Evolutionary conservation across 352 stramenopile genomes (phyloP), one percentile per base, ranked within the genome.

Genomic region (Ophiocytium majus): DNA sequence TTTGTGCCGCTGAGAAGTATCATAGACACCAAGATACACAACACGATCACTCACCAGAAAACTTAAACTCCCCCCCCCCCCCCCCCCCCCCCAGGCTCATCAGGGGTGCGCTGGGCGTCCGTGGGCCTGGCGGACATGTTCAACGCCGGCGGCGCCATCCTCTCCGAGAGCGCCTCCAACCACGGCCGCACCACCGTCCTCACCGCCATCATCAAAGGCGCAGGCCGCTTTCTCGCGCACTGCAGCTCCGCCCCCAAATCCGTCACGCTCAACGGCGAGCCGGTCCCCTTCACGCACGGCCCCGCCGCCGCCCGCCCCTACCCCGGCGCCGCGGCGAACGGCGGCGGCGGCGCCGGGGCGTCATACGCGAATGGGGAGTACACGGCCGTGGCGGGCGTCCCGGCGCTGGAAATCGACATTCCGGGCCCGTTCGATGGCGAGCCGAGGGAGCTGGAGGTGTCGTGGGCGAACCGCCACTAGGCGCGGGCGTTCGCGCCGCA

Each of bases 71-170:
- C n/a, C n/a, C n/a, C n/a, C n/a, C n/a, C n/a, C n/a, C n/a, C n/a
- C 43, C 14, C 14, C 43, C 5, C 43, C 43, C 43, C 43, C 43
- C 5, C 43, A 57, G 43, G 43, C 43, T 14, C 5, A 57, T 5
- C 43, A 14, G 43, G 43, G 5, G 63, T 75, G 63, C 63, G 63
- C 35, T 87, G 83, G 83, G 83, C 83, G 50, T 81, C 57, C 79
- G 79, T 87, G 23, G 83, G 83, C 19, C 43, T 85, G 14, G 63
- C 50, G 31, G 83, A 84, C 50, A 87, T 87, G 83, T 87, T 87
- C 83, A 87, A 87, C 81, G 64, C 83, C 19, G 83, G 83, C 14
- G 83, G 79, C 36, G 83, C 83, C 33, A 81, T 87, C 23, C 63
- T 36, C 19, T 76, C 83, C 0, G 83, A 86, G 10, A 33, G 14